These are phyloP conservation scores for Fonsecaea erecta DNA, from an alignment of 2,329 filamentous ascomycete genomes.

Conservation along the genomic window DNA sequence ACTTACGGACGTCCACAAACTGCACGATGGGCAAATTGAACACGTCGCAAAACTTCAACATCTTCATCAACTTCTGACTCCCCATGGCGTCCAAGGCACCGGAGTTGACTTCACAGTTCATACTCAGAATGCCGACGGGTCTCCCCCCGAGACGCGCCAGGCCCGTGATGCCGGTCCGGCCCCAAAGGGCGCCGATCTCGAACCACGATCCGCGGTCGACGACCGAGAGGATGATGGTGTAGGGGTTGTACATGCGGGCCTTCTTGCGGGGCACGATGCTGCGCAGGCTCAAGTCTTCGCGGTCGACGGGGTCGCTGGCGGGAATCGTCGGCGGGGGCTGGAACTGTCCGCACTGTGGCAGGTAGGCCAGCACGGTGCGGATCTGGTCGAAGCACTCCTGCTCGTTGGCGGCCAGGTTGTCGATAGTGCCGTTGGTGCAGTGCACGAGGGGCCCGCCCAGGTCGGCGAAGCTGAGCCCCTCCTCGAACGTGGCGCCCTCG, in stretches of 20 bases:
- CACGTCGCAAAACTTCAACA: slow-evolving; percentile 67
- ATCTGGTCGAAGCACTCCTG: slow-evolving; percentile 66
- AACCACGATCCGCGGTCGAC: slow-evolving; percentile 64
- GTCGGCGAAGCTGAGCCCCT: slow-evolving; percentile 63
- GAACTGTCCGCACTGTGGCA: slow-evolving; percentile 61
- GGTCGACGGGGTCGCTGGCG: slow-evolving; percentile 55
- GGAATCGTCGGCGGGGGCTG: slow-evolving; percentile 58
- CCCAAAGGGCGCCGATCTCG: slow-evolving; percentile 68
- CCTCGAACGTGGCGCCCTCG: slow-evolving; percentile 66
- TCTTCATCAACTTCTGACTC: slow-evolving; percentile 63
- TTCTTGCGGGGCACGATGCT: slow-evolving; percentile 62
- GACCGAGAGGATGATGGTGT: slow-evolving; percentile 61
- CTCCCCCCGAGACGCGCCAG: slow-evolving; percentile 62
- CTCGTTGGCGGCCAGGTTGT: slow-evolving; percentile 66
- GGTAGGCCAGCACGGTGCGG: slow-evolving; percentile 59
- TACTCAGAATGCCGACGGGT: slow-evolving; percentile 63
- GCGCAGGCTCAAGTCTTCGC: slow-evolving; percentile 56
- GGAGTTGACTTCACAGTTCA: slow-evolving; percentile 66
- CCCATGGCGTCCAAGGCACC: slow-evolving; percentile 66
- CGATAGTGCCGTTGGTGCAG: slow-evolving; percentile 69
- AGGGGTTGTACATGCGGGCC: slow-evolving; percentile 65
- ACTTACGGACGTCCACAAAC: slow-evolving; percentile 63
- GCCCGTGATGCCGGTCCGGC: slow-evolving; percentile 64
- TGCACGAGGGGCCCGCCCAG: slow-evolving; percentile 66
- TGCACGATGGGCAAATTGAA: slow-evolving; percentile 69